Evolutionary conservation across 2,329 filamentous ascomycete species (phyloP).

Genomic region (Pseudocercospora eumusae): DNA sequence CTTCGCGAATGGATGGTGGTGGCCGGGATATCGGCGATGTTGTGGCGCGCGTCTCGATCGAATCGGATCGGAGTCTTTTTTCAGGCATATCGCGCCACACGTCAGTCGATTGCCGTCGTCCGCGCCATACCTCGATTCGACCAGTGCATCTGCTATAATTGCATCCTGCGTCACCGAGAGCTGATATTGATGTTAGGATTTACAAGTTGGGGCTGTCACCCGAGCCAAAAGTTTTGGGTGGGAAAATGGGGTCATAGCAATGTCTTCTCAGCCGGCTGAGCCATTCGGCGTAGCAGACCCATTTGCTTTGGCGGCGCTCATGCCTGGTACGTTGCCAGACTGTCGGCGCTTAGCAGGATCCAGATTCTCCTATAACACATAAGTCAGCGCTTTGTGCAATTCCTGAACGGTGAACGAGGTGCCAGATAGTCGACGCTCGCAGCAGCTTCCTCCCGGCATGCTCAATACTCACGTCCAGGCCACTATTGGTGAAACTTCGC

Average conservation of each 20-base stretch:
- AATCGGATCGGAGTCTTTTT: neutral
- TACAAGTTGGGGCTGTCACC: slow-evolving; percentile 2
- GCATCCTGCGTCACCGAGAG: neutral
- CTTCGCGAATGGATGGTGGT: neutral
- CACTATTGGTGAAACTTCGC: slow-evolving; percentile 48
- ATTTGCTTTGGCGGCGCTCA: slow-evolving; percentile 16
- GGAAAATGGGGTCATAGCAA: neutral
- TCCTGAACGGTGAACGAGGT: slow-evolving; percentile 1
- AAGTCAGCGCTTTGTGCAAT: slow-evolving; percentile 11
- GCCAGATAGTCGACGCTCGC: slow-evolving; percentile 1
- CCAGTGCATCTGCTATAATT: slow-evolving; percentile 2
- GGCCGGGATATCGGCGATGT: neutral
- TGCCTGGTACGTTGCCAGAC: slow-evolving; percentile 26
- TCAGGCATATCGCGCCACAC: neutral
- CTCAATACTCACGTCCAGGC: slow-evolving; percentile 48
- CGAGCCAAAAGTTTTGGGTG: slow-evolving; percentile 1
- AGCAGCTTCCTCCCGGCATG: slow-evolving; percentile 8
- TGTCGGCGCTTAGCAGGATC: slow-evolving; percentile 40
- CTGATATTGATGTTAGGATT: slow-evolving; percentile 7
- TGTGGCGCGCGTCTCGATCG: neutral
- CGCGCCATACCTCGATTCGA: slow-evolving; percentile 2
- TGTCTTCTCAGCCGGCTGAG: slow-evolving; percentile 21
- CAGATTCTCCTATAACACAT: slow-evolving; percentile 32
- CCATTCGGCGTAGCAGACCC: slow-evolving; percentile 25
- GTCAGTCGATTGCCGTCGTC: neutral